Evolutionary conservation across 352 stramenopile species (phyloP), one percentile per base, ranked within the genome.

Genomic region (Phytophthora litchii): DNA sequence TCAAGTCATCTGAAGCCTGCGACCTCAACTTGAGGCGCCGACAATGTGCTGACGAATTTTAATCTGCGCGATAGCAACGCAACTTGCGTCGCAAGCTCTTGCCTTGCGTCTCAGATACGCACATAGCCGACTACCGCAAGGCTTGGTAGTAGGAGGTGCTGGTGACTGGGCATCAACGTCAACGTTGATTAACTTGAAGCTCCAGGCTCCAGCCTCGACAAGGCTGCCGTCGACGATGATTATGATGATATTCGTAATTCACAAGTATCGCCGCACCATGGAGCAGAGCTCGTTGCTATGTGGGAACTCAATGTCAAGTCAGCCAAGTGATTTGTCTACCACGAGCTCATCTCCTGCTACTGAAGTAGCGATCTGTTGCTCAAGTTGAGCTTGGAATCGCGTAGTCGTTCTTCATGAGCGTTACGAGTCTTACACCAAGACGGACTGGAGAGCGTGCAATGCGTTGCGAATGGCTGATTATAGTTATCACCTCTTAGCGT

Each of bases 401-500:
- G 7, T 34, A 13, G 7, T 34, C 29, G 29, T 34, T 7, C 29
- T 8, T 8, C 25, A 31, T 31, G 25, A 31, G 4, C 4, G 25
- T 31, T 31, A 31, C n/a, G n/a, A n/a, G n/a, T n/a, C n/a, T n/a
- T n/a, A n/a, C n/a, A n/a, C n/a, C n/a, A n/a, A 31, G 25, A 31
- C 38, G 38, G 19, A 23, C 38, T 43, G 14, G 29, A 50, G 9
- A 23, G 36, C 14, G n/a, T 41, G 16, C 19, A 16, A 37, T 36
- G 10, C 6, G 13, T 58, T 25, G 32, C 20, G 20, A 55, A 48
- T 48, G 45, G 46, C 45, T 54, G 58, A 38, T 67, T 62, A 62
- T 67, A 61, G 45, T 47, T 60, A 64, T 57, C 19, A 44, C 31
- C 16, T 43, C 42, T 50, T 46, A 38, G 37, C 55, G 42, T 49